These are phyloP conservation scores for Postia placenta DNA, from an alignment of 768 basidiomycete genomes.

Conservation along the genomic window DNA sequence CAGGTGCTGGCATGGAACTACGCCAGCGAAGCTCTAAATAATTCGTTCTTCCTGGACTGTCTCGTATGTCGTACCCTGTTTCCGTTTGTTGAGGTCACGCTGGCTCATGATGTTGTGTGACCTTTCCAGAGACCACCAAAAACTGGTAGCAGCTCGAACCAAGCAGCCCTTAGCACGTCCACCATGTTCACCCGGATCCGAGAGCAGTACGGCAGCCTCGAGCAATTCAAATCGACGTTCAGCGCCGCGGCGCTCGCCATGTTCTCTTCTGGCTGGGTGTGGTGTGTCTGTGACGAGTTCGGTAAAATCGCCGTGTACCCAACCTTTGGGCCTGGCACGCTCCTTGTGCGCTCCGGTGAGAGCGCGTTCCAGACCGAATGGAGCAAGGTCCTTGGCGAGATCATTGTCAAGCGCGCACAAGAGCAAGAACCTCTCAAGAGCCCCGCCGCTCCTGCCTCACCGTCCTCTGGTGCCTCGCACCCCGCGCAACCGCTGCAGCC, in stretches of 20 bases:
- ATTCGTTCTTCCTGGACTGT: conserved; percentile 86
- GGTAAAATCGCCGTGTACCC: conserved; percentile 69
- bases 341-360: conserved; percentile 51
- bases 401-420: too few species aligned
- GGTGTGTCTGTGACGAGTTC: conserved; percentile 72
- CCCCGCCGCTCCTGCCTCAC: conserved; percentile 31
- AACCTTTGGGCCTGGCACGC: conserved; percentile 85
- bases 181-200: conserved; percentile 32
- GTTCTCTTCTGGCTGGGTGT: conserved; percentile 76
- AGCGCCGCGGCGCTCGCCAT: conserved; percentile 73
- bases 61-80: conserved; percentile 63
- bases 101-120: conserved; percentile 9
- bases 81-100: too few species aligned
- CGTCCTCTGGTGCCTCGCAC: conserved; percentile 36
- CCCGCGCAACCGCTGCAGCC: conserved; percentile 24
- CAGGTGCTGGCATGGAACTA: conserved; percentile 80
- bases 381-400: conserved; percentile 10
- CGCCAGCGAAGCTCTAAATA: conserved; percentile 89
- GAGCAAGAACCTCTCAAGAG: conserved; percentile 15
- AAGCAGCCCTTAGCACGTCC: conserved; percentile 30
- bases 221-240: conserved; percentile 68
- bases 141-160: conserved; percentile 28
- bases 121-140: conserved; percentile 31
- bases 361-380: background rate
- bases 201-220: conserved; percentile 53